These are phyloP conservation scores for Ascochyta clinopodiicola DNA, from an alignment of 2,329 filamentous ascomycete species.

Conservation along the genomic window DNA sequence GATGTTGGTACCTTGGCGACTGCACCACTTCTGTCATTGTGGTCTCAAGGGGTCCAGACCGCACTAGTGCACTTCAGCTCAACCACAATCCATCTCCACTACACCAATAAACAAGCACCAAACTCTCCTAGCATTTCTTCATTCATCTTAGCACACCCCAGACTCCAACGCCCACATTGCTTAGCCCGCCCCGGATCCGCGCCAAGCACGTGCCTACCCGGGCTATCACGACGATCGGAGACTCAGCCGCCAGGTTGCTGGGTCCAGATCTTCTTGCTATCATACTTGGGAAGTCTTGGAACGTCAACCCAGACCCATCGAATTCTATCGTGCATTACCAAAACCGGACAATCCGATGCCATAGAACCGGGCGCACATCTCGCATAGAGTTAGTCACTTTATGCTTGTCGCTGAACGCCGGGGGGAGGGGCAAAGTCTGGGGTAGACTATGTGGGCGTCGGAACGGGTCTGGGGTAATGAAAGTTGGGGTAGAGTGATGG, in stretches of 20 bases:
- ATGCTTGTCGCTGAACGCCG: not conserved
- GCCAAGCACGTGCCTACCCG: conserved; percentile 13
- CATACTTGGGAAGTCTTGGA: conserved; percentile 6
- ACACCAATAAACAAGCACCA: not conserved
- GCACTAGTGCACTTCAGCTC: conserved; percentile 6
- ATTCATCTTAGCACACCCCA: not conserved
- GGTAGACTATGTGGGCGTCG: conserved; percentile 14
- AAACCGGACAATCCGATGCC: conserved; percentile 9
- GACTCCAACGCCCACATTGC: not conserved
- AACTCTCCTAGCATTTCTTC: not conserved
- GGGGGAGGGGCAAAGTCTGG: conserved; percentile 9
- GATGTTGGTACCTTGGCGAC: conserved; percentile 7
- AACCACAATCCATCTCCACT: not conserved
- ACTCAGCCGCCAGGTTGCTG: conserved; percentile 9
- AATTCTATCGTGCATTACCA: conserved; percentile 6
- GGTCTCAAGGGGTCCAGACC: conserved; percentile 12
- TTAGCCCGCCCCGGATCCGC: conserved; percentile 8
- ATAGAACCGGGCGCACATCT: conserved; percentile 12
- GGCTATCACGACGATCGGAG: conserved; percentile 14
- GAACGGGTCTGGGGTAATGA: conserved; percentile 14
- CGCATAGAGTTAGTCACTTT: conserved; percentile 4
- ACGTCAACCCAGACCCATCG: conserved; percentile 5
- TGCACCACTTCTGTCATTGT: not conserved
- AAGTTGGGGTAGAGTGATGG: not conserved
- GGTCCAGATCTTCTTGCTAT: conserved; percentile 12